These are phyloP conservation scores for Podila horticola DNA, from an alignment of 192 early-diverging fungal species.

Conservation along the genomic window DNA sequence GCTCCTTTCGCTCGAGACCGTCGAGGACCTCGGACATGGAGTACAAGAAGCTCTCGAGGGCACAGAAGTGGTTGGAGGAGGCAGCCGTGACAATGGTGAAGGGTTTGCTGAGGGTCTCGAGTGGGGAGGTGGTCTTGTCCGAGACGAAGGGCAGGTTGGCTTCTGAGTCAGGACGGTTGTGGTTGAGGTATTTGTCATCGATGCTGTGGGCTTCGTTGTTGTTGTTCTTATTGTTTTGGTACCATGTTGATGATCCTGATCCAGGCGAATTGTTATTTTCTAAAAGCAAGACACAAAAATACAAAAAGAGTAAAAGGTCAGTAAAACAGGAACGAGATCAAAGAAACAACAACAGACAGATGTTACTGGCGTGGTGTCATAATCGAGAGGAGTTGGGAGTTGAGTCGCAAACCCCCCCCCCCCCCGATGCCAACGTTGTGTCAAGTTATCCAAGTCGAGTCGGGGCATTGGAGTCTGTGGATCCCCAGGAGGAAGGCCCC, in stretches of 20 bases:
- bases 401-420: background rate
- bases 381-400: too few relatives aligned
- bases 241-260: background rate
- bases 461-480: too few relatives aligned
- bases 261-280: background rate
- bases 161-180: conserved; percentile 8
- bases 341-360: too few relatives aligned
- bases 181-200: conserved; percentile 26
- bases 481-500: too few relatives aligned
- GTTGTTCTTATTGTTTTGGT: conserved; percentile 1
- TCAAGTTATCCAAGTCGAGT: background rate
- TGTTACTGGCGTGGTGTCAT: too few relatives aligned
- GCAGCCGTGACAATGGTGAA: conserved; percentile 64
- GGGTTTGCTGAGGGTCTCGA: conserved; percentile 32
- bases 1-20: conserved; percentile 29
- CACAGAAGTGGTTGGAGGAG: conserved; percentile 64
- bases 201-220: conserved; percentile 6
- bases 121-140: conserved; percentile 27
- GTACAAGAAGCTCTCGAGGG: conserved; percentile 61
- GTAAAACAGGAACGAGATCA: too few relatives aligned
- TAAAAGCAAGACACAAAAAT: background rate
- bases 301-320: background rate
- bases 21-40: conserved; percentile 51
- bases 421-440: background rate
- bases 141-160: conserved; percentile 21